Percentiles rank a stretch among this genome's conserved stretches.
phyloP scores from a whole-genome alignment of 257 asterid genomes.

The Primulina huaijiensis region DNA sequence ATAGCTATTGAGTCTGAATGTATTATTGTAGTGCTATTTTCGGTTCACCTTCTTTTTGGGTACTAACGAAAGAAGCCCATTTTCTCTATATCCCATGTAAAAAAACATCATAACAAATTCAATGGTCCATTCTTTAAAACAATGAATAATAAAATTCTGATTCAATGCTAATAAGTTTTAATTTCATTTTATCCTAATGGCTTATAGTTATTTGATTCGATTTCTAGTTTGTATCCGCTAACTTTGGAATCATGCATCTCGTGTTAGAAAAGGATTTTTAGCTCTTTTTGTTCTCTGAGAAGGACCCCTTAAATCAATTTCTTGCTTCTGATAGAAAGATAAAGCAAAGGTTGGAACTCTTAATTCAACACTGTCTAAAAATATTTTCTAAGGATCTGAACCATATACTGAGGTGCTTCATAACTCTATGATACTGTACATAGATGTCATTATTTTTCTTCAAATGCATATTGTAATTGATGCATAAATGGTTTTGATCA shows the following conservation, averaged over 20 bases:
- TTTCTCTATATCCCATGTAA: slow-evolving; percentile 1
- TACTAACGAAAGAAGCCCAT: slow-evolving; percentile 6
- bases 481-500: background rate
- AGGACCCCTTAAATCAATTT: background rate
- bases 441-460: background rate
- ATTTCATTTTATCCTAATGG: background rate
- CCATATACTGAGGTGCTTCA: slow-evolving; percentile 7
- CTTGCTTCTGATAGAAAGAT: too few relatives aligned
- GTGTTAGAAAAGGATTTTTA: background rate
- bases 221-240: background rate
- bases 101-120: background rate
- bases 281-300: background rate
- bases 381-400: background rate
- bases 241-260: background rate
- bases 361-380: background rate
- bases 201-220: too few relatives aligned
- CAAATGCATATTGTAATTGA: too few relatives aligned
- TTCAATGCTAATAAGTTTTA: background rate
- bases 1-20: slow-evolving; percentile 11
- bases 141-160: background rate
- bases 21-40: background rate
- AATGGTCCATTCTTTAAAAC: background rate
- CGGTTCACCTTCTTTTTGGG: slow-evolving; percentile 2
- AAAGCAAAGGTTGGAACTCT: background rate
- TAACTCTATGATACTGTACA: background rate